Conservation (phyloP, 768 basidiomycete genomes). For the Leccinum variicolor region DNA sequence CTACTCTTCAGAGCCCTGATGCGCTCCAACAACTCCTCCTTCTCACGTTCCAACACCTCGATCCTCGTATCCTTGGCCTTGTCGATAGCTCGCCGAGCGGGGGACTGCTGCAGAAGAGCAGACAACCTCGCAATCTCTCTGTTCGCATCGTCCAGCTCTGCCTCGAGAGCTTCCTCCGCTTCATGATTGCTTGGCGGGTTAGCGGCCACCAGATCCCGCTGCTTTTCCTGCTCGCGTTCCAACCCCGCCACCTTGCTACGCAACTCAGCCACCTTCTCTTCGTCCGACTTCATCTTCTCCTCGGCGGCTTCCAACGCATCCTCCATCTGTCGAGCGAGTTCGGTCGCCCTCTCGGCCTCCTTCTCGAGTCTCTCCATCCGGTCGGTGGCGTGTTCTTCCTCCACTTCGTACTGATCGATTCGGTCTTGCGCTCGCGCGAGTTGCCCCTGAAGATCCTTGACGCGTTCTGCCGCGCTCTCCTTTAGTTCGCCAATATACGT, state of each 20-base stretch:
- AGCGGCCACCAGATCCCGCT: conserved; percentile 23
- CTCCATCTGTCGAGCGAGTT: conserved; percentile 66
- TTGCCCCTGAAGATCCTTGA: conserved; percentile 56
- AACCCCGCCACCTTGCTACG: conserved; percentile 48
- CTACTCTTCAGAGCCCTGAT: conserved; percentile 56
- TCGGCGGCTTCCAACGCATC: conserved; percentile 74
- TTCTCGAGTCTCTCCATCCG: conserved; percentile 50
- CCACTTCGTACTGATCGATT: conserved; percentile 39
- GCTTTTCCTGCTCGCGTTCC: conserved; percentile 54
- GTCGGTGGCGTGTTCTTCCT: conserved; percentile 47
- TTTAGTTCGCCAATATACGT: conserved; percentile 58
- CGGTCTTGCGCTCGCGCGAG: conserved; percentile 45
- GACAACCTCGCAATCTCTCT: conserved; percentile 70
- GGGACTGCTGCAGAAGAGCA: conserved; percentile 66
- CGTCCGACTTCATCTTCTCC: conserved; percentile 63
- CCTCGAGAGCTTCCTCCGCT: conserved; percentile 59
- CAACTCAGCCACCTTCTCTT: conserved; percentile 49
- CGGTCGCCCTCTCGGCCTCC: conserved; percentile 49
- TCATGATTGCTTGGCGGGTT: conserved; percentile 43
- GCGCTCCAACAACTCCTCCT: conserved; percentile 70
- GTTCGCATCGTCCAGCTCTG: conserved; percentile 74
- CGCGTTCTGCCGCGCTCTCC: conserved; percentile 47
- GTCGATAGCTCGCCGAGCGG: conserved; percentile 73
- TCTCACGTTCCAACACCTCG: conserved; percentile 72
- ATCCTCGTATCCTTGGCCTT: conserved; percentile 74